A percentile compares a stretch with the other conserved stretches of the same genome.
Evolutionary conservation across 1,139 yeast genomes (phyloP).

Genomic region (Schizosaccharomyces versatilis): DNA sequence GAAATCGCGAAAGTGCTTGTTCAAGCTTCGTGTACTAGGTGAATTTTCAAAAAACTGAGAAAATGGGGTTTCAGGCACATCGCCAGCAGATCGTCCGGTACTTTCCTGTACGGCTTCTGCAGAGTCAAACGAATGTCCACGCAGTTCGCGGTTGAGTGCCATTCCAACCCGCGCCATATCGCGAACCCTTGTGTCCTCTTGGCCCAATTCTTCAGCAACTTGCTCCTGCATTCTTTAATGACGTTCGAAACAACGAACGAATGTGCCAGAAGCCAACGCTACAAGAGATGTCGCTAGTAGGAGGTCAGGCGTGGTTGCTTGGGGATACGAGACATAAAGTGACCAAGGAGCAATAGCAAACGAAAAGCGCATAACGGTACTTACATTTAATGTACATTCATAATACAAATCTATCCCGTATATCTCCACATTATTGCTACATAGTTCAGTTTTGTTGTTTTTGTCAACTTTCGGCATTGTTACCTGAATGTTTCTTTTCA

Average conservation of each 20-base stretch:
- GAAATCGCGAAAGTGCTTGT: not conserved
- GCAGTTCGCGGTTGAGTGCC: not conserved
- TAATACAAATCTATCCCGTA: too few species aligned
- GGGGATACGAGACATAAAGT: too few species aligned
- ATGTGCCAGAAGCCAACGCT: too few species aligned
- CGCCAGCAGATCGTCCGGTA: not conserved
- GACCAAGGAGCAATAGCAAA: too few species aligned
- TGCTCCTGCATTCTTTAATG: not conserved
- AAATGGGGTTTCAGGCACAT: not conserved
- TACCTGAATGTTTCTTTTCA: not conserved
- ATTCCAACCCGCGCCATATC: constrained; percentile 1
- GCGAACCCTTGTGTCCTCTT: not conserved
- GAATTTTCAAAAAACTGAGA: not conserved
- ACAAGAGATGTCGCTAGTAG: too few species aligned
- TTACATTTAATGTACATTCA: too few species aligned
- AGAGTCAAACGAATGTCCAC: not conserved
- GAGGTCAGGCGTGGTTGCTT: too few species aligned
- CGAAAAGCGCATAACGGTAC: too few species aligned
- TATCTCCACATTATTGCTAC: too few species aligned
- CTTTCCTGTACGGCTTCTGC: not conserved
- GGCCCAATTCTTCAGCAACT: not conserved
- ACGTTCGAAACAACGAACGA: too few species aligned
- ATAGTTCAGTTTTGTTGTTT: too few species aligned
- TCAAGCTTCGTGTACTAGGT: not conserved
- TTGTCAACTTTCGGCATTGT: too few species aligned